Conservation (phyloP, 768 basidiomycete genomes). For the Rhizopogon sp. region DNA sequence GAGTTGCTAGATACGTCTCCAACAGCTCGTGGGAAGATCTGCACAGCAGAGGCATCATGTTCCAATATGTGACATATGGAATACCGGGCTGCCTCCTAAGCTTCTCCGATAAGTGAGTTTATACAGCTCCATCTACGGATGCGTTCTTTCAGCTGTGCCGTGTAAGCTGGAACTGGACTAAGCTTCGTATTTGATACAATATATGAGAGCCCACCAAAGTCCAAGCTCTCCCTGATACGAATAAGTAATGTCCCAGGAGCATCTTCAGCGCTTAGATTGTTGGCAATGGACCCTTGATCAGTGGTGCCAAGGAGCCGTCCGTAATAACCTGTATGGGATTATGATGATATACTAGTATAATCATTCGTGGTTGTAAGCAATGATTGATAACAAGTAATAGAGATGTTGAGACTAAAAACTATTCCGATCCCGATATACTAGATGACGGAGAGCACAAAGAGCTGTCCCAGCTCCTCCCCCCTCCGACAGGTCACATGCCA, state of each 20-base stretch:
- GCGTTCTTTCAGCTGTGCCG: constrained; percentile 48
- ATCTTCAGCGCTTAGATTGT: constrained; percentile 81
- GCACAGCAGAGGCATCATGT: constrained; percentile 85
- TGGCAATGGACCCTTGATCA: constrained; percentile 84
- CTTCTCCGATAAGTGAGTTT: constrained; percentile 87
- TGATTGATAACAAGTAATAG: constrained; percentile 89
- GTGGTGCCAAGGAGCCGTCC: constrained; percentile 81
- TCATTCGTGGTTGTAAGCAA: constrained; percentile 85
- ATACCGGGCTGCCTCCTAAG: constrained; percentile 77
- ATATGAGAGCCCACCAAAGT: constrained; percentile 62
- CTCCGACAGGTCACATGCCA: too few relatives aligned
- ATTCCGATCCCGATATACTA: too few relatives aligned
- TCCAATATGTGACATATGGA: constrained; percentile 92
- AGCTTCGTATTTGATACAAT: neutral
- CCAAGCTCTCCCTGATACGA: constrained; percentile 83
- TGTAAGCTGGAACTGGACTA: constrained; percentile 1
- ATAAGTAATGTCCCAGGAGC: constrained; percentile 81
- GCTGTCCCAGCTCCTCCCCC: constrained; percentile 26
- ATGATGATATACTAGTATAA: constrained; percentile 63
- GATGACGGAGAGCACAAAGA: too few relatives aligned
- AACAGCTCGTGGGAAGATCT: constrained; percentile 77
- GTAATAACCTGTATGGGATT: constrained; percentile 28
- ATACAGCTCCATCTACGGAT: constrained; percentile 84
- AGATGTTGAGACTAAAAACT: too few relatives aligned
- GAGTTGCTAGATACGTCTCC: constrained; percentile 68